These are phyloP conservation scores for Zopfia rhizophila DNA, from an alignment of 2,329 filamentous ascomycete genomes.

Conservation along the genomic window DNA sequence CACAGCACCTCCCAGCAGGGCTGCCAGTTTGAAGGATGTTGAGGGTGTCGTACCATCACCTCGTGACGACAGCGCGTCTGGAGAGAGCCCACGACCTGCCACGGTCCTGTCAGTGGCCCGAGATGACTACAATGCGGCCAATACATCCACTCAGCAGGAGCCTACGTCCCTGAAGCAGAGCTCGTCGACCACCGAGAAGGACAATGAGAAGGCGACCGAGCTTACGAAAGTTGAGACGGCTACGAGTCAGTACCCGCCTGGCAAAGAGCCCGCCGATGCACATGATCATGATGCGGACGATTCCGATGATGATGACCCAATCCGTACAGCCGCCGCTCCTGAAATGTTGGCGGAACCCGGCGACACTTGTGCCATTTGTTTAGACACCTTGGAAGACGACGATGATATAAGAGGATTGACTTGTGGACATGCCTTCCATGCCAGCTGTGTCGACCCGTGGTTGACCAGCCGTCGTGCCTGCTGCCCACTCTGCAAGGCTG, in stretches of 20 bases:
- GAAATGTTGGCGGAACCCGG: constrained; percentile 84
- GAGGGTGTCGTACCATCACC: constrained; percentile 55
- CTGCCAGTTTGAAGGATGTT: constrained; percentile 76
- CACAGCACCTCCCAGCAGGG: constrained; percentile 75
- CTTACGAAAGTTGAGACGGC: constrained; percentile 44
- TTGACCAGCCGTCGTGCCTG: constrained; percentile 92
- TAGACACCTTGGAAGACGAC: constrained; percentile 92
- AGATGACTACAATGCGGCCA: constrained; percentile 61
- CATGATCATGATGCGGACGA: constrained; percentile 61
- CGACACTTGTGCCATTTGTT: constrained; percentile 95
- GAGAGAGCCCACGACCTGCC: constrained; percentile 37
- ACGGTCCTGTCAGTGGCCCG: constrained; percentile 55
- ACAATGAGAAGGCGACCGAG: constrained; percentile 36
- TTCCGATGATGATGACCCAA: constrained; percentile 80
- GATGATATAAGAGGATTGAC: constrained; percentile 94
- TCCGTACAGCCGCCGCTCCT: constrained; percentile 81
- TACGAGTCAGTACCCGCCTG: constrained; percentile 33
- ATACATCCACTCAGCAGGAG: constrained; percentile 31
- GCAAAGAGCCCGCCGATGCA: constrained; percentile 31
- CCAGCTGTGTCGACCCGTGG: constrained; percentile 95
- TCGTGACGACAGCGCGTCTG: constrained; percentile 42
- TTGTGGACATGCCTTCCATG: constrained; percentile 98
- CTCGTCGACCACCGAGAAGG: constrained; percentile 32
- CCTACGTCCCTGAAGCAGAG: constrained; percentile 26
- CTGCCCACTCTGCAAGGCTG: constrained; percentile 96